A percentile compares a stretch with the other conserved stretches of the same genome.
phyloP scores from a whole-genome alignment of 2,329 filamentous ascomycete species.

The Fonsecaea monophora region DNA sequence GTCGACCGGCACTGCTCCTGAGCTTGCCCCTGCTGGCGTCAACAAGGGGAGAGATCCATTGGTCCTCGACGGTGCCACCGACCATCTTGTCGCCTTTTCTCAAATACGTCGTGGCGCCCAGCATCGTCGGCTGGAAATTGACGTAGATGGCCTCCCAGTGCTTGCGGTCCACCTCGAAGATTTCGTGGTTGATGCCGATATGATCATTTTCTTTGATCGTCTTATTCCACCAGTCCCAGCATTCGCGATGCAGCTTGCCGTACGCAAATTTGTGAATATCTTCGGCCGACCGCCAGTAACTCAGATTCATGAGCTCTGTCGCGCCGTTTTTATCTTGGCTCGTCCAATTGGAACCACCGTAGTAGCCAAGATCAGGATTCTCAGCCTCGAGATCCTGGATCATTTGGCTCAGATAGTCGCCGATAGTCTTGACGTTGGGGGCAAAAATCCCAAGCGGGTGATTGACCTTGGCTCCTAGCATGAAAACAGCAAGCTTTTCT shows the following conservation, averaged over 20 bases:
- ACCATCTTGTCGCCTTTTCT: constrained; percentile 38
- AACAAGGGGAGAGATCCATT: constrained; percentile 38
- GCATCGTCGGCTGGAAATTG: constrained; percentile 47
- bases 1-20: constrained; percentile 36
- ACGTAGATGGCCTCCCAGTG: constrained; percentile 55
- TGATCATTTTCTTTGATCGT: constrained; percentile 46
- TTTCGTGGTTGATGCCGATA: constrained; percentile 56
- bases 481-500: constrained; percentile 48
- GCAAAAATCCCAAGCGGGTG: constrained; percentile 53
- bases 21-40: constrained; percentile 38
- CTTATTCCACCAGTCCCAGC: constrained; percentile 54
- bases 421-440: constrained; percentile 43
- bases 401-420: constrained; percentile 46
- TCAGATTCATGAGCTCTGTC: constrained; percentile 47
- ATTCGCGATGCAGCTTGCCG: constrained; percentile 48
- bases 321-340: constrained; percentile 45
- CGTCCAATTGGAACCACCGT: constrained; percentile 47
- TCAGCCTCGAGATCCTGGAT: constrained; percentile 37
- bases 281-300: constrained; percentile 53
- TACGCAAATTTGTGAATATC: constrained; percentile 55
- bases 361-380: constrained; percentile 42
- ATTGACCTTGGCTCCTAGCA: constrained; percentile 48
- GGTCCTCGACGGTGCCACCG: constrained; percentile 35
- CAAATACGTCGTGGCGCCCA: constrained; percentile 42
- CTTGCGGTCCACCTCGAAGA: constrained; percentile 49